Percentiles rank a stretch among this genome's conserved stretches.
Evolutionary conservation across 2,329 filamentous ascomycete genomes (phyloP).

Genomic region (Penicillium palitans): DNA sequence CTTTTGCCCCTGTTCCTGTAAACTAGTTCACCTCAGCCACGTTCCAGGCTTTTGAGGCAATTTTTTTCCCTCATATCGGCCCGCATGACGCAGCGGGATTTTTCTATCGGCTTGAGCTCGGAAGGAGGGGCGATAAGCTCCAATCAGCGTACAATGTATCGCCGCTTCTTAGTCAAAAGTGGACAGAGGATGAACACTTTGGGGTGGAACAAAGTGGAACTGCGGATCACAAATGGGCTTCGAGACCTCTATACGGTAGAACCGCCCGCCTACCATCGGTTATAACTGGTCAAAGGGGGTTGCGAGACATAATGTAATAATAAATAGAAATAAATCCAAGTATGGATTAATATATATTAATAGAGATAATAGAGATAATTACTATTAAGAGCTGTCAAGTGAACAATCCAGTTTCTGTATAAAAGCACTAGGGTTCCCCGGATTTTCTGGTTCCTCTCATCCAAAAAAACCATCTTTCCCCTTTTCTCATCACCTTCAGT

Average conservation of each 20-base stretch:
- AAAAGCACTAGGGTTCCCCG: constrained; percentile 23
- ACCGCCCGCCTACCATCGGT: constrained; percentile 24
- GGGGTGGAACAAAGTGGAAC: constrained; percentile 8
- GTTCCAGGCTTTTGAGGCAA: constrained; percentile 25
- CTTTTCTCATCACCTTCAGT: constrained; percentile 15
- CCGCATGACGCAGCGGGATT: constrained; percentile 33
- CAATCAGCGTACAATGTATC: constrained; percentile 20
- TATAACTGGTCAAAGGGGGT: constrained; percentile 17
- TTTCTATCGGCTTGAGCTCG: constrained; percentile 21
- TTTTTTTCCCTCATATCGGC: constrained; percentile 22
- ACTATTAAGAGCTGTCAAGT: not conserved
- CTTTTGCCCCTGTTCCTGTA: constrained; percentile 9
- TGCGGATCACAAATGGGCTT: constrained; percentile 19
- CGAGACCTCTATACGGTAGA: constrained; percentile 18
- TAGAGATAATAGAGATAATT: not conserved
- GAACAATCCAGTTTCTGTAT: constrained; percentile 8
- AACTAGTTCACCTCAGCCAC: constrained; percentile 7
- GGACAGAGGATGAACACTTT: constrained; percentile 19
- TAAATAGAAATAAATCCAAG: not conserved
- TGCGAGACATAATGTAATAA: not conserved
- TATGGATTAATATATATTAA: not conserved
- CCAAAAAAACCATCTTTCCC: not conserved
- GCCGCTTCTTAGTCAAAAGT: constrained; percentile 27
- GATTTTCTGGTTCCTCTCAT: constrained; percentile 15
- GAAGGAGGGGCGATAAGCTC: constrained; percentile 22